Conservation (phyloP, 768 basidiomycete genomes). For the Dendrothele bispora region DNA sequence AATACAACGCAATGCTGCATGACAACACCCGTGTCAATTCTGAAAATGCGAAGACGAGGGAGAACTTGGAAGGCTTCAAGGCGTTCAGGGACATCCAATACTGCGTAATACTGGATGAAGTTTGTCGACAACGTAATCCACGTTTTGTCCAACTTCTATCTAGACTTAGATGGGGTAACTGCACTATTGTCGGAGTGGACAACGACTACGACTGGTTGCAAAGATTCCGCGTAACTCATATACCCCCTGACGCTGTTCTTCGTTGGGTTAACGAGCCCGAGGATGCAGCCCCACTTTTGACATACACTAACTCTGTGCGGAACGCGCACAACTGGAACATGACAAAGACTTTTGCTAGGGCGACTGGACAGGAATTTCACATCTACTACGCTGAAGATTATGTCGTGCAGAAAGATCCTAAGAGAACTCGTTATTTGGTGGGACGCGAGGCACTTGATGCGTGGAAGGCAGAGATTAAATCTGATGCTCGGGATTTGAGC, state of each 20-base stretch:
- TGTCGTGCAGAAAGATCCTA: no score
- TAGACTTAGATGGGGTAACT: slow-evolving; percentile 10
- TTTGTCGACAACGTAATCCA: slow-evolving; percentile 11
- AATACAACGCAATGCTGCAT: neutral
- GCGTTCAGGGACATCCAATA: slow-evolving; percentile 8
- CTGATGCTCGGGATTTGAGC: slow-evolving; percentile 11
- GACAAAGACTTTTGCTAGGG: slow-evolving; percentile 10
- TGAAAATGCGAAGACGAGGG: slow-evolving; percentile 1
- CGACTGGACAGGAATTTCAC: slow-evolving; percentile 10
- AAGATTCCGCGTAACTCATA: no score
- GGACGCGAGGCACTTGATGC: slow-evolving; percentile 11
- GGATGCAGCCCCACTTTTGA: slow-evolving; percentile 9
- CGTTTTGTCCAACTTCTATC: slow-evolving; percentile 4
- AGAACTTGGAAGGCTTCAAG: no score
- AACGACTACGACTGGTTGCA: no score
- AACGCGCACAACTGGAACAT: slow-evolving; percentile 12
- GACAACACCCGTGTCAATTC: slow-evolving; percentile 4
- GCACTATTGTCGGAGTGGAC: slow-evolving; percentile 9
- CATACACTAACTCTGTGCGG: no score
- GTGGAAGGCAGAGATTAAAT: slow-evolving; percentile 13
- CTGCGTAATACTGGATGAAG: slow-evolving; percentile 15
- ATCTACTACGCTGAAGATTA: no score
- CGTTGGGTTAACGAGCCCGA: slow-evolving; percentile 7
- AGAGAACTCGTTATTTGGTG: neutral
- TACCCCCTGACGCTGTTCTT: neutral